These are phyloP conservation scores for Pseudocercospora cruenta DNA, from an alignment of 2,329 filamentous ascomycete species.

Conservation along the genomic window DNA sequence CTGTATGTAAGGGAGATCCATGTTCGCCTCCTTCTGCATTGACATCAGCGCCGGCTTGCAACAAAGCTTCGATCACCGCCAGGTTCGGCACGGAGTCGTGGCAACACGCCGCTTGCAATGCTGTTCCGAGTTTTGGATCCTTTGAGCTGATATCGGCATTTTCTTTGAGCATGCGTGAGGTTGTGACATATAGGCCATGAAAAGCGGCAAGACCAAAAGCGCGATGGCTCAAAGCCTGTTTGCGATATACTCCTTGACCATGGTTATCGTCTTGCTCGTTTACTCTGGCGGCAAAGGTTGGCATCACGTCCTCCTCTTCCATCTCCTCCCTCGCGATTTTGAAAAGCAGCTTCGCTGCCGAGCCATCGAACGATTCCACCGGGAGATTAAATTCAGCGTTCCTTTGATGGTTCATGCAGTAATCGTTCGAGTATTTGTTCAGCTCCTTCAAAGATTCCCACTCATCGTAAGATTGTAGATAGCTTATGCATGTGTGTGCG, in stretches of 20 bases:
- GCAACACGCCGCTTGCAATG: background rate
- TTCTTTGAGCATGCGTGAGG: background rate
- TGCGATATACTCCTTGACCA: too few species aligned
- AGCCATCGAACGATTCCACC: background rate
- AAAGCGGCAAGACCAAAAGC: background rate
- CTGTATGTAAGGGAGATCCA: background rate
- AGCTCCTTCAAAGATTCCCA: too few species aligned
- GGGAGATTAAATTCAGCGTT: background rate
- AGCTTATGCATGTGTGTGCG: background rate
- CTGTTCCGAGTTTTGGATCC: background rate
- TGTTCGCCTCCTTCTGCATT: background rate
- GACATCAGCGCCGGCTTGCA: background rate
- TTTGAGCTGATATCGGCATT: too few species aligned
- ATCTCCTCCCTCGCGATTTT: too few species aligned
- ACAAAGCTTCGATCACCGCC: background rate
- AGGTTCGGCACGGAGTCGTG: background rate
- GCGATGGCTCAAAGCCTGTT: background rate
- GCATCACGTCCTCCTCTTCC: too few species aligned
- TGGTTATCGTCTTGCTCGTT: too few species aligned
- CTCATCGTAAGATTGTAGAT: too few species aligned
- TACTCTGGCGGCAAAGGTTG: too few species aligned
- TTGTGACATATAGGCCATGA: background rate
- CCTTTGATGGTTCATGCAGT: background rate
- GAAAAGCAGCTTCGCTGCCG: too few species aligned
- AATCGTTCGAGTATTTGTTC: too few species aligned